phyloP scores from a whole-genome alignment of 352 stramenopile genomes.

The Globisporangium mamillatum region DNA sequence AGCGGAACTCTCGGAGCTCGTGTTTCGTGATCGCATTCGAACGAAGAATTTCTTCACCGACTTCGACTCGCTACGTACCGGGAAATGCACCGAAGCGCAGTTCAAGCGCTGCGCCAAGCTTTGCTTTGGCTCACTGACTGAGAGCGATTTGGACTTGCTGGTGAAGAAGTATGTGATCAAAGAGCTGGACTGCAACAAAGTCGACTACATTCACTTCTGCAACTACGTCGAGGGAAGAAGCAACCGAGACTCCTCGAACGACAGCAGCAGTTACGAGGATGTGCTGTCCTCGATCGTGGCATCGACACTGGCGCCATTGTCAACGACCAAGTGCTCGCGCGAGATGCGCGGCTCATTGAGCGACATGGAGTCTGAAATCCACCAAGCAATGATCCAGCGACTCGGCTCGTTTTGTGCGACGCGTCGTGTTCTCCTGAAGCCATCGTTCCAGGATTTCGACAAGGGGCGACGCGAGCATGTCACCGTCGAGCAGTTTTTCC shows the following conservation, averaged over 20 bases:
- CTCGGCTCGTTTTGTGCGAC: slow-evolving; percentile 57
- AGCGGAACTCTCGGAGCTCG: slow-evolving; percentile 50
- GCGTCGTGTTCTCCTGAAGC: slow-evolving; percentile 70
- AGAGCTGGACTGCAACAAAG: slow-evolving; percentile 45
- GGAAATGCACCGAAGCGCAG: slow-evolving; percentile 73
- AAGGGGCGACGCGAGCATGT: slow-evolving; percentile 71
- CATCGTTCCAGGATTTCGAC: slow-evolving; percentile 83
- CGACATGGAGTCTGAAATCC: slow-evolving; percentile 39
- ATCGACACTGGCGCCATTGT: slow-evolving; percentile 19
- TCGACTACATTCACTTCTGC: slow-evolving; percentile 81
- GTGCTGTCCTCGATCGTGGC: slow-evolving; percentile 39
- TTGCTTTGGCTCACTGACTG: slow-evolving; percentile 59
- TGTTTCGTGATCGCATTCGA: slow-evolving; percentile 69
- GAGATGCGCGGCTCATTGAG: slow-evolving; percentile 55
- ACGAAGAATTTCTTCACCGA: slow-evolving; percentile 86
- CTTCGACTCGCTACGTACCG: slow-evolving; percentile 71
- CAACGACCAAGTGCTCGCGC: slow-evolving; percentile 49
- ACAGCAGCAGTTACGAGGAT: slow-evolving; percentile 57
- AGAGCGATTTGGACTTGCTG: slow-evolving; percentile 58
- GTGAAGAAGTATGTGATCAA: slow-evolving; percentile 56
- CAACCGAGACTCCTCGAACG: slow-evolving; percentile 12
- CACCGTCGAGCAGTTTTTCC: slow-evolving; percentile 79
- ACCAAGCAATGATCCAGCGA: slow-evolving; percentile 57
- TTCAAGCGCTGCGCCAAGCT: slow-evolving; percentile 81
- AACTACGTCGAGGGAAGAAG: slow-evolving; percentile 55